Conservation (phyloP, 2,329 filamentous ascomycete genomes). For the Aspergillus clavatus region DNA sequence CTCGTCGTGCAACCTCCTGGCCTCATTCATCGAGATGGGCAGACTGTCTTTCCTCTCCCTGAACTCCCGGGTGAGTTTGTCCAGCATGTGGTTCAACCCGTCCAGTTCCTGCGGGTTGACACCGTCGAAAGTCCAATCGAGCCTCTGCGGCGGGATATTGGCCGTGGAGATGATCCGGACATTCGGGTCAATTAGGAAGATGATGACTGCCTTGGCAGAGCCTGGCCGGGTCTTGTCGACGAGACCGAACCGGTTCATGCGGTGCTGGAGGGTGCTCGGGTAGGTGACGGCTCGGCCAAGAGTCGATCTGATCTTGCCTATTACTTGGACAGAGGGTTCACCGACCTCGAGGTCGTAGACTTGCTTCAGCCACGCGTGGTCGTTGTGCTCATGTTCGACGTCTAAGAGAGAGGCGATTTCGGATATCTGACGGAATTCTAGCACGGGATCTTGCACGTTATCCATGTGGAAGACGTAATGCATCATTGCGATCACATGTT, state of each 20-base stretch:
- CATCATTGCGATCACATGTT: conserved; percentile 60
- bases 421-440: conserved; percentile 49
- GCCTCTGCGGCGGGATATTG: conserved; percentile 20
- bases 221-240: conserved; percentile 18
- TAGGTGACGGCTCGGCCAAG: conserved; percentile 22
- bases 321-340: conserved; percentile 21
- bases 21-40: conserved; percentile 36
- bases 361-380: conserved; percentile 29
- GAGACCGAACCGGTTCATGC: conserved; percentile 18
- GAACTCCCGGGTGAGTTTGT: conserved; percentile 19
- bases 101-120: conserved; percentile 26
- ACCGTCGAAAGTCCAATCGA: conserved; percentile 37
- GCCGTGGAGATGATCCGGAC: conserved; percentile 22
- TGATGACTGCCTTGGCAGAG: conserved; percentile 22
- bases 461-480: conserved; percentile 59
- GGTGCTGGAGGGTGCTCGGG: conserved; percentile 28
- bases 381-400: conserved; percentile 26
- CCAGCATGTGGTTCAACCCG: conserved; percentile 10
- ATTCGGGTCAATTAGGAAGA: conserved; percentile 25
- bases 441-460: conserved; percentile 52
- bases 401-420: conserved; percentile 26
- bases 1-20: conserved; percentile 31
- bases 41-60: conserved; percentile 19
- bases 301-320: conserved; percentile 17
- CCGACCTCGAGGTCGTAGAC: conserved; percentile 25